These are phyloP conservation scores for Amylostereum chailletii DNA, from an alignment of 1,284 basidiomycete genomes.

Conservation along the genomic window DNA sequence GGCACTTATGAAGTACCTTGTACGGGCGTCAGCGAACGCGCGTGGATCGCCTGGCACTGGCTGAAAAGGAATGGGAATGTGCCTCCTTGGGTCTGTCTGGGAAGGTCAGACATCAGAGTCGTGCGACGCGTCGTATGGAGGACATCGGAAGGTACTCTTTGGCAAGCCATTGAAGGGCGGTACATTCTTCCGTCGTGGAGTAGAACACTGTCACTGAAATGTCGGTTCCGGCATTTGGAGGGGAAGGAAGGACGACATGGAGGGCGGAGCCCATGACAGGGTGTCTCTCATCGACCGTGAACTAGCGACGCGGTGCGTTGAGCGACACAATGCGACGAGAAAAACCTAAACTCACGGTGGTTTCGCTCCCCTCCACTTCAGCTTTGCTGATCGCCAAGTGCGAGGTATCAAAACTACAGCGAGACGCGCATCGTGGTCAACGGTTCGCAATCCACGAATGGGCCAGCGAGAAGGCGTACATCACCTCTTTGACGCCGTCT, in stretches of 20 bases:
- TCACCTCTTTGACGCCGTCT: conserved; percentile 55
- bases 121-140: not conserved
- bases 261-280: conserved; percentile 69
- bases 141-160: conserved; percentile 46
- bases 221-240: conserved; percentile 32
- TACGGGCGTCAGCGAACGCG: conserved; percentile 70
- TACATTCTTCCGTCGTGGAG: conserved; percentile 70
- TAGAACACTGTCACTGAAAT: conserved; percentile 60
- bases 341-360: conserved; percentile 31
- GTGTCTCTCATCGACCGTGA: conserved; percentile 39
- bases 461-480: conserved; percentile 30
- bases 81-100: conserved; percentile 87
- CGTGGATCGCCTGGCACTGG: conserved; percentile 92
- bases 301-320: conserved; percentile 1
- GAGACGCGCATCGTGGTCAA: not conserved
- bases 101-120: not conserved
- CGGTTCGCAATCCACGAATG: not conserved
- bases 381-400: conserved; percentile 63
- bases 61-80: conserved; percentile 87
- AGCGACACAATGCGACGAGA: not conserved
- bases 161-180: conserved; percentile 90
- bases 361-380: conserved; percentile 42
- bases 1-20: conserved; percentile 47
- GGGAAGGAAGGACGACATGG: conserved; percentile 38
- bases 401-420: conserved; percentile 66